A percentile compares a stretch with the other conserved stretches of the same genome.
Conservation (phyloP, 345 rosid genomes). For the Brassica carinata region DNA sequence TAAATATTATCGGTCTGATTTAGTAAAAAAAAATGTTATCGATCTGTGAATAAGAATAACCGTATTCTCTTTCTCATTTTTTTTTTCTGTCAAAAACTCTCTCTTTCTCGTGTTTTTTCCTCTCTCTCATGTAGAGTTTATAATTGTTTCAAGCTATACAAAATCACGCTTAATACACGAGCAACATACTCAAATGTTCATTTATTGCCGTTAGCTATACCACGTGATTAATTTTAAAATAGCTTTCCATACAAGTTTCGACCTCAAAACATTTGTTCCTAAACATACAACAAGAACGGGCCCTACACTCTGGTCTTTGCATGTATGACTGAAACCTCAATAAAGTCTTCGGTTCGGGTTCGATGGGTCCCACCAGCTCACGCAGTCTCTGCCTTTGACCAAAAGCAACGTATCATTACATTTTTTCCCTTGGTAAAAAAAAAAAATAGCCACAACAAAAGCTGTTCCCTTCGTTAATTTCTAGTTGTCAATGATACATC, state of each 20-base stretch:
- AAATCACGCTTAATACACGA: background rate
- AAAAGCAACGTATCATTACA: constrained; percentile 42
- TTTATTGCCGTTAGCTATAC: background rate
- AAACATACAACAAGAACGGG: constrained; percentile 17
- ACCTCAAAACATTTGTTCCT: constrained; percentile 22
- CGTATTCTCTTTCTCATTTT: background rate
- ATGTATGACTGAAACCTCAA: constrained; percentile 35
- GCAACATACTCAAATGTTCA: background rate
- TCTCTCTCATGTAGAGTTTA: background rate
- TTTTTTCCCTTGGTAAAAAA: background rate
- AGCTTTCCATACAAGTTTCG: constrained; percentile 3
- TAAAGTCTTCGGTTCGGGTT: constrained; percentile 38
- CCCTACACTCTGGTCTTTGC: constrained; percentile 31
- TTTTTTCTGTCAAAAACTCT: background rate
- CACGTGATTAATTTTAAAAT: constrained; percentile 3
- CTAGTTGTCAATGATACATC: constrained; percentile 19
- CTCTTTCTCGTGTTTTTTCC: background rate
- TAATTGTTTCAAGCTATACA: background rate
- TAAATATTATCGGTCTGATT: background rate
- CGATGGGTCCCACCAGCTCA: constrained; percentile 16
- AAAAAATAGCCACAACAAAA: constrained; percentile 25
- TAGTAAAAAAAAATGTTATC: too few relatives aligned
- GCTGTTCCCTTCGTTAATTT: constrained; percentile 34
- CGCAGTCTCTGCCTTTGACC: constrained; percentile 45
- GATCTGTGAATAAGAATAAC: background rate